Evolutionary conservation across 306 rosid species (phyloP), one percentile per base, ranked within the genome.

Genomic region (Senna siamea): DNA sequence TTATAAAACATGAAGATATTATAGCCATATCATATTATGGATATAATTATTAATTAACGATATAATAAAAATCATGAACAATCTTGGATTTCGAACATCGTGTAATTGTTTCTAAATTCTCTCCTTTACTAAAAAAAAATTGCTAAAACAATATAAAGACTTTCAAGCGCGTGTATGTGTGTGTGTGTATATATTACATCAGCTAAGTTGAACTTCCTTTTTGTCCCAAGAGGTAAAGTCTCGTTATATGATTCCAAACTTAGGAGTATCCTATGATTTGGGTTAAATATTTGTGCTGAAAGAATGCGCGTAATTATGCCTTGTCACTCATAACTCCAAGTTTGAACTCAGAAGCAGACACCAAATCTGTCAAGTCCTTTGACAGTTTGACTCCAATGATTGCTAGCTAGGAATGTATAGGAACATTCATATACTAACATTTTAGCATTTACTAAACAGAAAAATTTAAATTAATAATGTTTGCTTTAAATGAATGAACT

Each of bases 171-270:
- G 14, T 41, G 14, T 9, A 9, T 13, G 2, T 41, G 4, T 41
- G 10, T 41, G 9, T 41, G 9, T 41, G 38, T 12, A 70, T 13
- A 57, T 6, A 53, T 72, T 41, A 72, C 22, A 57, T 43, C 77
- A 58, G 58, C 56, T 19, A 41, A 37, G 55, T 35, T n/a, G 37
- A 14, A 22, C 30, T 38, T 23, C 20, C 30, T 18, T 50, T 52
- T 1, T 40, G 56, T 20, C 19, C 50, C 38, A 30, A 41, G 17
- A 66, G 79, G 58, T 35, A 54, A 11, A 34, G 73, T 54, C 18
- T 65, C 7, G 59, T 44, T 55, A 64, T 62, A 76, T 35, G 70
- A 68, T 14, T 68, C 69, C 69, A 68, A 46, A 48, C 22, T 46
- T 9, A 1, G 17, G 6, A 43, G 20, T 34, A 40, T 65, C 37